phyloP scores from a whole-genome alignment of 2,329 filamentous ascomycete species.

The Phaeomoniella chlamydospora region DNA sequence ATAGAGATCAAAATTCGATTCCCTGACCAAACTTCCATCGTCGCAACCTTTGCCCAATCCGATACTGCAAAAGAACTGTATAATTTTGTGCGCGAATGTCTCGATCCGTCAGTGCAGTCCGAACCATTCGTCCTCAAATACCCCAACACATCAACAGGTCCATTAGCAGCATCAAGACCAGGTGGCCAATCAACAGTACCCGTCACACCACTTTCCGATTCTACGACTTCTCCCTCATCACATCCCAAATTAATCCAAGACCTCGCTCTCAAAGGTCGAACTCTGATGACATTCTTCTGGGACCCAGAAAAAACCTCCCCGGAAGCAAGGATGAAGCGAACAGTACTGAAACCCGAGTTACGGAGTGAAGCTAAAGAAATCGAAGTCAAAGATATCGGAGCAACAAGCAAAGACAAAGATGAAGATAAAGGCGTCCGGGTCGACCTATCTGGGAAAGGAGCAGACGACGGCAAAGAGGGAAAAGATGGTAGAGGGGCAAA shows the following conservation, averaged over 20 bases:
- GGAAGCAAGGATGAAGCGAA: conserved; percentile 34
- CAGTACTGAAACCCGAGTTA: conserved; percentile 47
- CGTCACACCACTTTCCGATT: conserved; percentile 28
- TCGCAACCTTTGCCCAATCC: conserved; percentile 52
- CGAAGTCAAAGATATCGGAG: conserved; percentile 40
- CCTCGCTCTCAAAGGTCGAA: conserved; percentile 54
- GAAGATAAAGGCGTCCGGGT: conserved; percentile 14
- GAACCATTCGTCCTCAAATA: conserved; percentile 61
- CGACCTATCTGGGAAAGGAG: conserved; percentile 16
- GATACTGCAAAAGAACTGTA: conserved; percentile 64
- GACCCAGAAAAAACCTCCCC: conserved; percentile 43
- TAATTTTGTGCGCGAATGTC: conserved; percentile 53
- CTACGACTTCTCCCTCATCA: not conserved
- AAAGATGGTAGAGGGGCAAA: conserved; percentile 20
- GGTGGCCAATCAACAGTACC: conserved; percentile 11
- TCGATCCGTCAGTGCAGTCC: conserved; percentile 40
- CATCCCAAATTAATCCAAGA: conserved; percentile 49
- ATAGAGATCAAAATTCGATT: conserved; percentile 72
- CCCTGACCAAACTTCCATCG: conserved; percentile 68
- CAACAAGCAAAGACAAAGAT: conserved; percentile 27
- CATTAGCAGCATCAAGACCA: too few relatives aligned
- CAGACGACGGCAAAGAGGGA: conserved; percentile 21
- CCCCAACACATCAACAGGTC: conserved; percentile 17
- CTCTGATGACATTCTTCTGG: conserved; percentile 68
- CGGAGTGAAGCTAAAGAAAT: conserved; percentile 51